Evolutionary conservation across 768 basidiomycete species (phyloP), one percentile per base, ranked within the genome.

Genomic region (Auricularia sp.): DNA sequence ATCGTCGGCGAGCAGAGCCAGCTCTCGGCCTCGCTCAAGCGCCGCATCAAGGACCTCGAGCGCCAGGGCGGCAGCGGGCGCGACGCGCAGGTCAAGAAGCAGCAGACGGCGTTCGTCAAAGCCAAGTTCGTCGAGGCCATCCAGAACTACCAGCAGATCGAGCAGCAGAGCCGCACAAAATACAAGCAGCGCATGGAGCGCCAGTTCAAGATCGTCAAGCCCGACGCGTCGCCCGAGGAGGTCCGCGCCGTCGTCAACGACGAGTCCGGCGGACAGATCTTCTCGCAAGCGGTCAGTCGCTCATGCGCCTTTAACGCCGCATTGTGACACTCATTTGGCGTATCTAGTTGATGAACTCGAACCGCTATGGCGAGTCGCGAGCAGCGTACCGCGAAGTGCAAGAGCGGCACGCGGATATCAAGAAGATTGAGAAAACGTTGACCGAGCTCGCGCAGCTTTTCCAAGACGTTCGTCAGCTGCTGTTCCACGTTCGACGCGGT

Each of bases 391-490:
- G 75, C 45, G 81, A 82, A 69, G 80, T 81, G 8, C 81, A 82
- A 70, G 76, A 77, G 65, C 73, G 81, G 67, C 79, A 82, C 70
- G 77, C 75, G 69, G 81, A 82, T 65, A 77, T 82, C 65, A 74
- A 78, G 68, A 77, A 77, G 73, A 81, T 82, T 67, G 80, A 80
- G 69, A 75, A 76, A 69, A 82, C 80, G 21, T 71, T 82, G 54
- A 77, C 76, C 16, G 78, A 82, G 73, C 80, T 98, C 62, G 91
- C 90, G 4, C 89, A 92, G 71, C 76, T 98, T 69, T 94, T 95
- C 77, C 84, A 81, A 67, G 94, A 98, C 70, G 91, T 90, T 66
- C 33, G 56, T 59, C 13, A 13, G 14, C 18, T 29, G 78, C 79
- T 29, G 77, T 77, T 67, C 34, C 33, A 5, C 5, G 13, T 59